phyloP scores from a whole-genome alignment of 345 rosid genomes.

The Syzygium grande region DNA sequence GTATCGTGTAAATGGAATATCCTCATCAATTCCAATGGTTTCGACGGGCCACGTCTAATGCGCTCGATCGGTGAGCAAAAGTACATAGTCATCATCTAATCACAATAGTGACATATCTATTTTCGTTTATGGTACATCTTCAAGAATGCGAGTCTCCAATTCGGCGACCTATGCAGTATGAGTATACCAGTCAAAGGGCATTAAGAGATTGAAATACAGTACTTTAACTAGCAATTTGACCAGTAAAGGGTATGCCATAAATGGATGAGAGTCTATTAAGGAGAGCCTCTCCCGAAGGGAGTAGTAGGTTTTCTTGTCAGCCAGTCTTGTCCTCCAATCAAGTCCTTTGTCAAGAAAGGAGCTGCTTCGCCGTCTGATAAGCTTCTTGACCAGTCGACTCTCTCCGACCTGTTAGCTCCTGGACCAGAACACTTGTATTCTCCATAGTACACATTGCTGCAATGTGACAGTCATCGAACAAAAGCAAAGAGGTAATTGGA shows the following conservation, averaged over 20 bases:
- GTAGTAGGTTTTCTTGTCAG: not conserved
- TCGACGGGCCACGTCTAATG: too few species aligned
- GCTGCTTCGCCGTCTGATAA: slow-evolving; percentile 21
- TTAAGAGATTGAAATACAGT: not conserved
- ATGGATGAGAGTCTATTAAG: not conserved
- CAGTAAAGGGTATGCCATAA: not conserved
- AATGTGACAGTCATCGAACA: not conserved
- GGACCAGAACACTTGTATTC: slow-evolving; percentile 42
- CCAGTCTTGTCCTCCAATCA: slow-evolving; percentile 33
- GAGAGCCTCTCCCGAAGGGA: not conserved
- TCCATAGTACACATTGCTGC: slow-evolving; percentile 39
- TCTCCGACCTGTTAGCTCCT: slow-evolving; percentile 26
- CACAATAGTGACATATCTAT: not conserved
- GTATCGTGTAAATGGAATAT: too few species aligned
- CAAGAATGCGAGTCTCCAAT: not conserved
- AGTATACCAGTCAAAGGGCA: not conserved
- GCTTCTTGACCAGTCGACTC: slow-evolving; percentile 41
- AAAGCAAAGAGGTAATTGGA: not conserved
- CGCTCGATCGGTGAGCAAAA: not conserved
- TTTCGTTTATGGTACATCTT: not conserved
- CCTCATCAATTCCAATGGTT: too few species aligned
- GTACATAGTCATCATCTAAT: not conserved
- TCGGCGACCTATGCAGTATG: not conserved
- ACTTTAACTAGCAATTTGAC: not conserved
- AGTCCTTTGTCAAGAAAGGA: slow-evolving; percentile 25